These are phyloP conservation scores for Pestalotiopsis sp. DNA, from an alignment of 2,329 filamentous ascomycete genomes.

Conservation along the genomic window DNA sequence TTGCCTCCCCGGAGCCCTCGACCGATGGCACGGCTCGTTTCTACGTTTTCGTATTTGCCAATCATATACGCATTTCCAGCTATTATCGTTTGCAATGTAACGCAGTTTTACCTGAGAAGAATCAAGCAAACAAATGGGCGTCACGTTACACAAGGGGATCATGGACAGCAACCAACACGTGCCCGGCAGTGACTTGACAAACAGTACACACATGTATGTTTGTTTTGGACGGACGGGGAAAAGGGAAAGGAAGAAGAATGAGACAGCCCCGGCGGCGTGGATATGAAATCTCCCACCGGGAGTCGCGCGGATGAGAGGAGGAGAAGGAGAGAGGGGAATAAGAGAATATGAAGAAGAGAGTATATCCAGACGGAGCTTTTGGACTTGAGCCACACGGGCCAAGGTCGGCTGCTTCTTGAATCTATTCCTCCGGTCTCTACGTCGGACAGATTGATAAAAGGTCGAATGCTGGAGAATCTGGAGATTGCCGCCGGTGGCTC, in stretches of 20 bases:
- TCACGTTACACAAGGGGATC: too few relatives aligned
- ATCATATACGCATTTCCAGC: too few relatives aligned
- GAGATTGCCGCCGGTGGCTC: background rate
- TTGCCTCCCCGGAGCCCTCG: too few relatives aligned
- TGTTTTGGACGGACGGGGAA: background rate
- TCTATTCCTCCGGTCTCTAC: background rate
- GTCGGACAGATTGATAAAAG: background rate
- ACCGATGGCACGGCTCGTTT: too few relatives aligned
- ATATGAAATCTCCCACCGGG: background rate
- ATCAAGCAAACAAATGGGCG: too few relatives aligned
- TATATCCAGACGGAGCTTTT: background rate
- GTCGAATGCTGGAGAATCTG: background rate
- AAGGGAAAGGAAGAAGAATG: background rate
- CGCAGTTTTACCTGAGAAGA: too few relatives aligned
- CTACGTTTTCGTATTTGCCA: too few relatives aligned
- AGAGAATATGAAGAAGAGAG: background rate
- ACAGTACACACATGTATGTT: too few relatives aligned
- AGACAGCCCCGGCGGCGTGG: too few relatives aligned
- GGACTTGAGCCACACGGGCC: background rate
- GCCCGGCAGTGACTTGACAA: too few relatives aligned
- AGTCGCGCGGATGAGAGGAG: background rate
- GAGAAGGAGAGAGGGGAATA: background rate
- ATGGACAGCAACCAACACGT: too few relatives aligned
- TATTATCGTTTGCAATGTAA: too few relatives aligned
- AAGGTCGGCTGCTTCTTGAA: background rate